phyloP scores from a whole-genome alignment of 2,329 filamentous ascomycete genomes.

The Didymella segeticola region DNA sequence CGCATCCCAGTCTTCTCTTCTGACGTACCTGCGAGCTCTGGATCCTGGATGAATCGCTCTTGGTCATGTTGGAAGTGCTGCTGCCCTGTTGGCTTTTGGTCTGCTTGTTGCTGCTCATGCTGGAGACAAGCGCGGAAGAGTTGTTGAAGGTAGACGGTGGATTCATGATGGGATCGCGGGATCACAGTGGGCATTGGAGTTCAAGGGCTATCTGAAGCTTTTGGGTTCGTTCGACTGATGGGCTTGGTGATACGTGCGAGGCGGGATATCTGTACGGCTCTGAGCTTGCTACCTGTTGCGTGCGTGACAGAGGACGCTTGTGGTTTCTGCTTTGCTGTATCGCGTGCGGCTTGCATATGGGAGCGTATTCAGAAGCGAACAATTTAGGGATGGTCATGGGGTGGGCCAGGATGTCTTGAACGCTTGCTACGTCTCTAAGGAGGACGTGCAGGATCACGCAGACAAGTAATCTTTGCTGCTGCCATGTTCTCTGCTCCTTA shows the following conservation, averaged over 20 bases:
- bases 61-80: not conserved
- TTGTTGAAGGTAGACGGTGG: not conserved
- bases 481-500: too few relatives aligned
- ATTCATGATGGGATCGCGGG: too few relatives aligned
- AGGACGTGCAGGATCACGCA: too few relatives aligned
- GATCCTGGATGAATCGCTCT: not conserved
- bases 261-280: not conserved
- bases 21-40: not conserved
- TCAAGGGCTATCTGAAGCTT: not conserved
- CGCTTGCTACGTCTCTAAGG: too few relatives aligned
- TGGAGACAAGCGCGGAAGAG: not conserved
- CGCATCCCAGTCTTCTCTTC: not conserved
- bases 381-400: too few relatives aligned
- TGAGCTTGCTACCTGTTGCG: not conserved
- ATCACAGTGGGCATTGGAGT: too few relatives aligned
- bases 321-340: not conserved
- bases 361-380: not conserved
- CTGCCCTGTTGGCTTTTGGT: not conserved
- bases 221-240: not conserved
- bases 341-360: not conserved
- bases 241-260: not conserved
- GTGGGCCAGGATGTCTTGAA: too few relatives aligned
- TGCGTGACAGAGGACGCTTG: not conserved
- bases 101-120: not conserved
- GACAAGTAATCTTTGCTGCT: too few relatives aligned